phyloP scores from a whole-genome alignment of 2,329 filamentous ascomycete species.

The Colletotrichum shisoi region DNA sequence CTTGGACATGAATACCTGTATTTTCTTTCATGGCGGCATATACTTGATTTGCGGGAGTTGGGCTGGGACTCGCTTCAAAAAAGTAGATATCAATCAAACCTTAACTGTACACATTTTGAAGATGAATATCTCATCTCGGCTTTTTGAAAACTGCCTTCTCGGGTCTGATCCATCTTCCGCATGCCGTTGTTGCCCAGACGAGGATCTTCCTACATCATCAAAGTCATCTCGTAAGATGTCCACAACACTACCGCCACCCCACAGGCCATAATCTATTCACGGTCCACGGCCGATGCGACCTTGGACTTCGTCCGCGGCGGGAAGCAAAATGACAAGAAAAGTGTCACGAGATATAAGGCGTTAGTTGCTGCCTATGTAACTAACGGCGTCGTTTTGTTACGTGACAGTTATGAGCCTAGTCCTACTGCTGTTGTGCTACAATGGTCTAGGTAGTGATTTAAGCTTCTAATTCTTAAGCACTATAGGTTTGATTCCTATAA shows the following conservation, averaged over 20 bases:
- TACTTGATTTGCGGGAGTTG: constrained; percentile 2
- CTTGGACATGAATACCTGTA: not conserved
- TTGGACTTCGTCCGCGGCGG: not conserved
- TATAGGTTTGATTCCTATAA: no score
- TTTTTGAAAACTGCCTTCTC: no score
- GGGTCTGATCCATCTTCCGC: not conserved
- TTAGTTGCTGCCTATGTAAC: no score
- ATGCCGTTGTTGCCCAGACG: not conserved
- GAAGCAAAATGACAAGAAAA: not conserved
- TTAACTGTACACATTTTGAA: not conserved
- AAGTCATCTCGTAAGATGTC: not conserved
- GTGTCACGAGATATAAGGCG: no score
- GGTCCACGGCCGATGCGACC: not conserved
- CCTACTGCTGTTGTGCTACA: no score
- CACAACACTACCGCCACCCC: not conserved
- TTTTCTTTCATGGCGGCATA: not conserved
- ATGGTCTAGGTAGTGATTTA: no score
- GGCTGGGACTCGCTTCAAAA: constrained; percentile 8
- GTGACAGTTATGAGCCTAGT: no score
- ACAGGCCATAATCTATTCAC: not conserved
- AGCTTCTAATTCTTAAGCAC: no score
- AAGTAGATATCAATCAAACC: not conserved
- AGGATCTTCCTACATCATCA: not conserved
- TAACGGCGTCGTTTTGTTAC: no score
- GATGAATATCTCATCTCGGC: not conserved